Evolutionary conservation across 768 basidiomycete genomes (phyloP), one percentile per base, ranked within the genome.

Genomic region (Lactifluus volemus): DNA sequence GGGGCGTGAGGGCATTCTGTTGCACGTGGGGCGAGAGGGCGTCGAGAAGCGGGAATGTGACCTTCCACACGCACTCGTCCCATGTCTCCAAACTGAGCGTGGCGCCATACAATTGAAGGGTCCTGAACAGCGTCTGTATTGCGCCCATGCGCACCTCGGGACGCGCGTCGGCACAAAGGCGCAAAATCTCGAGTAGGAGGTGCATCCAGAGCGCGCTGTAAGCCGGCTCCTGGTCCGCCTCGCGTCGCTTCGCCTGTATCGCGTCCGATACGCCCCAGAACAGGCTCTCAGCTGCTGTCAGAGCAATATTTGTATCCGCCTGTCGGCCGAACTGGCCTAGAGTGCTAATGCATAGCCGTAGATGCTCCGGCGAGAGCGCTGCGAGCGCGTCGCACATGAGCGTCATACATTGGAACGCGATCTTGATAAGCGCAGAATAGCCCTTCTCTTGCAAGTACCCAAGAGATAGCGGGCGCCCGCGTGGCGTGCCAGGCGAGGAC

Each of bases 211-310:
- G 73, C 2, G 84, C 82, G 68, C 85, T 91, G 68, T 92, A 92
- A 65, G 85, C 83, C 0, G 84, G 73, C 53, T 79, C 85, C 64
- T 84, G 81, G 59, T 83, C 81, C 42, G 68, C 72, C 48, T 79
- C 79, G 65, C 86, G 86, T 21, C 90, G 81, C 69, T 91, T 89
- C 7, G 86, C 82, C 68, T 96, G 93, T 39, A 98, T 91, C 1
- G 92, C 89, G 70, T 99, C 96, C 0, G 95, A 97, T 0, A 99
- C 90, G 62, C 90, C 88, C 96, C 96, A 98, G 5, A 99, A 77
- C 3, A 98, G 74, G 55, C 92, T 93, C 60, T 92, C 92, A 0
- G 95, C 92, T 0, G 92, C 92, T 1, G 96, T 96, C 58, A 99
- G 75, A 1, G 94, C 91, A 58, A 99, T 96, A 67, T 99, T 99